These are phyloP conservation scores for Colletotrichum zoysiae DNA, from an alignment of 2,329 filamentous ascomycete species.

Conservation along the genomic window DNA sequence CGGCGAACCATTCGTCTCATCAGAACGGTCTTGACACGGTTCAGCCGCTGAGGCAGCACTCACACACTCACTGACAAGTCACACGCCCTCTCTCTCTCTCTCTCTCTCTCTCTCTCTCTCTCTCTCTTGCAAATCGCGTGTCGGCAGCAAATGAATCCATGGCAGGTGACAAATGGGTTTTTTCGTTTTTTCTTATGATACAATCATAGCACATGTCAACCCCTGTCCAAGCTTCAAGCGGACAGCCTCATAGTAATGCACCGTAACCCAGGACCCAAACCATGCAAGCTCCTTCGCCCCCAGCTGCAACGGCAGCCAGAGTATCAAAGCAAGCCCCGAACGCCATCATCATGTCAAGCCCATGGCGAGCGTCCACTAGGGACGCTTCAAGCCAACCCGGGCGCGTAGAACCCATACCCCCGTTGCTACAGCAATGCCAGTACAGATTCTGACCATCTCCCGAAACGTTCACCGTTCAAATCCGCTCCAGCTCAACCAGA, in stretches of 20 bases:
- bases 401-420: neutral
- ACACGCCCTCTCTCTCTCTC: too few relatives aligned
- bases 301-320: neutral
- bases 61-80: neutral
- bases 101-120: too few relatives aligned
- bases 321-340: neutral
- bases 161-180: constrained; percentile 1
- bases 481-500: neutral
- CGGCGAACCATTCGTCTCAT: neutral
- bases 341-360: neutral
- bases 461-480: neutral
- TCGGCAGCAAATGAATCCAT: neutral
- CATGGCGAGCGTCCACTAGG: neutral
- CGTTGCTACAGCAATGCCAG: neutral
- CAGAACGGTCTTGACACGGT: constrained; percentile 14
- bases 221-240: constrained; percentile 8
- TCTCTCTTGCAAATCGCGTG: neutral
- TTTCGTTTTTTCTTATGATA: constrained; percentile 1
- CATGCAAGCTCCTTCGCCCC: neutral
- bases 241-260: constrained; percentile 15
- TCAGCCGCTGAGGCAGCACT: neutral
- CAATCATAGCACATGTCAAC: constrained; percentile 29
- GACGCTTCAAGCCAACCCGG: neutral
- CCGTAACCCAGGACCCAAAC: constrained; percentile 17
- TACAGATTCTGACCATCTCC: neutral